A percentile compares a stretch with the other conserved stretches of the same genome.
These are phyloP conservation scores for Carex parvula DNA, from an alignment of 176 grass and related monocot species.

Conservation along the genomic window DNA sequence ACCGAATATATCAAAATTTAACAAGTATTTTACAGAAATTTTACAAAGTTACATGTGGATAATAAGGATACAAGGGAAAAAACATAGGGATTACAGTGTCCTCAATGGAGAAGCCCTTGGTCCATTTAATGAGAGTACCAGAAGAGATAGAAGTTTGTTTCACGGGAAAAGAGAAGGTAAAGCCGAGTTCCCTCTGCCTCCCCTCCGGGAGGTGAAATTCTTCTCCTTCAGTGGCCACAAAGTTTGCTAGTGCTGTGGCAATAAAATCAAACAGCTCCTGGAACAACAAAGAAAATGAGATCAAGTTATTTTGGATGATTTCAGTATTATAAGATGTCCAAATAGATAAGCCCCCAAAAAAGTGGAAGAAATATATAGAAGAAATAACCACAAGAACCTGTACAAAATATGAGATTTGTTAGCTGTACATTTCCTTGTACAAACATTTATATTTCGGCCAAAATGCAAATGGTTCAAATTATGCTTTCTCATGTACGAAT, in stretches of 20 bases:
- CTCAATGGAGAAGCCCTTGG: conserved; percentile 81
- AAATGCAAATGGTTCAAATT: too few relatives aligned
- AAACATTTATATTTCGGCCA: too few relatives aligned
- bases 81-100: conserved; percentile 53
- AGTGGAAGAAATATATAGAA: neutral
- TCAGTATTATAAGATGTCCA: neutral
- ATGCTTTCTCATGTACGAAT: too few relatives aligned
- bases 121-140: conserved; percentile 91
- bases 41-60: neutral
- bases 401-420: neutral
- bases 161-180: conserved; percentile 94
- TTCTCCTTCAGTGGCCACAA: conserved; percentile 72
- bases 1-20: neutral
- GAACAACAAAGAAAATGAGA: conserved; percentile 13
- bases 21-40: neutral
- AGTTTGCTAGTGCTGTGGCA: conserved; percentile 58
- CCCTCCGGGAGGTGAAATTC: conserved; percentile 66
- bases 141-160: conserved; percentile 76
- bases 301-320: neutral
- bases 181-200: conserved; percentile 77
- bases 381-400: neutral
- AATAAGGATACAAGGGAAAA: neutral
- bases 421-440: neutral
- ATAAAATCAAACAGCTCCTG: conserved; percentile 96
- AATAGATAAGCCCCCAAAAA: neutral